These are phyloP conservation scores for Corymbia calophylla DNA, from an alignment of 441 rosid species.

Conservation along the genomic window DNA sequence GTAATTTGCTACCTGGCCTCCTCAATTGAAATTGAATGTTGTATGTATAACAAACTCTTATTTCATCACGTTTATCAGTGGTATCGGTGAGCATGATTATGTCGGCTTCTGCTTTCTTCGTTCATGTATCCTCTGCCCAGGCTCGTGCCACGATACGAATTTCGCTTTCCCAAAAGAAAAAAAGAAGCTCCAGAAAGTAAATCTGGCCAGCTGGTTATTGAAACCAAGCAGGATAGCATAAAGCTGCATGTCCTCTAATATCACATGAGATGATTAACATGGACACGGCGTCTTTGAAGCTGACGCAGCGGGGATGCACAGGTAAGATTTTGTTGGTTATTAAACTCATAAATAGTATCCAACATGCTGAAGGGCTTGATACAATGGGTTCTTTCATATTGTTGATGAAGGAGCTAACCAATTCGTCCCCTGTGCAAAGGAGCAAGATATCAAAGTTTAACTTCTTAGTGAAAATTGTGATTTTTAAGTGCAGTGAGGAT, in stretches of 20 bases:
- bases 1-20: constrained; percentile 96
- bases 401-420: constrained; percentile 31
- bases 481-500: background rate
- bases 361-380: constrained; percentile 9
- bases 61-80: background rate
- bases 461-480: background rate
- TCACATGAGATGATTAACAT: constrained; percentile 96
- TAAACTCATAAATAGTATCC: constrained; percentile 1
- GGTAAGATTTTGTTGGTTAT: constrained; percentile 40
- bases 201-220: constrained; percentile 64
- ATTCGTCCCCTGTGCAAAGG: background rate
- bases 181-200: constrained; percentile 73
- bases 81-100: background rate
- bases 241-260: constrained; percentile 88
- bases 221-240: constrained; percentile 91
- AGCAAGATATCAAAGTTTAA: background rate
- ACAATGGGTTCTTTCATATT: constrained; percentile 44
- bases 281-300: constrained; percentile 76
- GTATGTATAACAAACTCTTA: constrained; percentile 35
- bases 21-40: constrained; percentile 70
- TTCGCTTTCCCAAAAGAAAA: constrained; percentile 58
- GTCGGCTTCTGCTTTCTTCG: constrained; percentile 23
- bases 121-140: constrained; percentile 78
- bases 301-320: constrained; percentile 92
- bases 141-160: constrained; percentile 20